phyloP scores from a whole-genome alignment of 176 grass and related monocot species.

The Hyparrhenia diplandra region DNA sequence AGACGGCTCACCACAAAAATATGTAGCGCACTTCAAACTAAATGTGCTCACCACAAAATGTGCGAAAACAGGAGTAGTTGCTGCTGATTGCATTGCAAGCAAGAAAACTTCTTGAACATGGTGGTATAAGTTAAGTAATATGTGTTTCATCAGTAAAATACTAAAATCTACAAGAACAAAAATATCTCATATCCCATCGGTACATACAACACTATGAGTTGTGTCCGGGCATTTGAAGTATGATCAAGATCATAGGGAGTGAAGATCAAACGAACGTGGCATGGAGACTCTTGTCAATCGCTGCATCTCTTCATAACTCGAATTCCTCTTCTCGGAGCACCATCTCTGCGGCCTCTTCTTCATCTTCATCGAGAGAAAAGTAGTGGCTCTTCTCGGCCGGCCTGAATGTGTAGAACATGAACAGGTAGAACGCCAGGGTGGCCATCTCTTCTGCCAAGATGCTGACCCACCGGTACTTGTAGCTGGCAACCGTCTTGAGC shows the following conservation, averaged over 20 bases:
- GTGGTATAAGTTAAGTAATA: constrained; percentile 23
- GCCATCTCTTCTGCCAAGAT: constrained; percentile 62
- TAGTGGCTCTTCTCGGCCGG: constrained; percentile 67
- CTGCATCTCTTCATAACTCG: constrained; percentile 53
- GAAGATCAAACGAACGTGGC: too few relatives aligned
- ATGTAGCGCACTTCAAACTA: not conserved
- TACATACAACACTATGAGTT: constrained; percentile 32
- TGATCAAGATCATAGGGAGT: constrained; percentile 27
- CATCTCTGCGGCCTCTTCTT: constrained; percentile 73
- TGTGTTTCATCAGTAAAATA: constrained; percentile 22
- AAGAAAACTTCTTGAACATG: constrained; percentile 22
- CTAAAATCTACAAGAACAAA: constrained; percentile 31
- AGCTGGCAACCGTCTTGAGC: constrained; percentile 57
- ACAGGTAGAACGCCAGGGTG: constrained; percentile 68
- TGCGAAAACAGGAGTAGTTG: not conserved
- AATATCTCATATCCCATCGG: constrained; percentile 11
- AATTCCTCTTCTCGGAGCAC: constrained; percentile 87
- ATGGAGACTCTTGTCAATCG: too few relatives aligned
- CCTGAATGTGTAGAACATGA: constrained; percentile 95
- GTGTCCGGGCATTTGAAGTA: constrained; percentile 18
- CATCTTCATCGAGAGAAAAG: constrained; percentile 78
- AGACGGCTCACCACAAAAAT: not conserved
- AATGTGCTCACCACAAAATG: not conserved
- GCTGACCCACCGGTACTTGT: constrained; percentile 77
- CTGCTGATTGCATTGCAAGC: constrained; percentile 9